Conservation (phyloP, 108 stramenopile genomes). For the Discostella pseudostelligera region DNA sequence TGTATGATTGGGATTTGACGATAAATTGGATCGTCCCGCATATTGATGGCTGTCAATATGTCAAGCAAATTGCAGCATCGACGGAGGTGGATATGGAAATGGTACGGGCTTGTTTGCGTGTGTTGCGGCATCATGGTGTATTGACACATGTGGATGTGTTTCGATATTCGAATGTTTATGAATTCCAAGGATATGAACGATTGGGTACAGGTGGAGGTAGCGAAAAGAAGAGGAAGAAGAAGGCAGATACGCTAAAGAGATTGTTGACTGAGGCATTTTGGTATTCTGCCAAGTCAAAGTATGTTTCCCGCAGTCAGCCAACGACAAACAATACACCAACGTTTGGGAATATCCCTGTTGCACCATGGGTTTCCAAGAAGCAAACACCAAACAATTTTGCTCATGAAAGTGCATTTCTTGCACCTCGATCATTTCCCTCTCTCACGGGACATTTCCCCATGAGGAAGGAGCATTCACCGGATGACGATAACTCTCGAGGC, state of each 20-base stretch:
- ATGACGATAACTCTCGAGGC: constrained; percentile 10
- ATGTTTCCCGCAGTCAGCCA: constrained; percentile 7
- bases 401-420: not conserved
- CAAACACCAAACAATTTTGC: not conserved
- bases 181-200: too few relatives aligned
- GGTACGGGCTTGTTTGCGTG: constrained; percentile 78
- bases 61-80: constrained; percentile 70
- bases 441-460: constrained; percentile 7
- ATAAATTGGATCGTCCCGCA: constrained; percentile 89
- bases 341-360: not conserved
- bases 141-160: constrained; percentile 86
- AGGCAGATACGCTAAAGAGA: constrained; percentile 1
- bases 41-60: constrained; percentile 83
- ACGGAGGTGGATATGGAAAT: constrained; percentile 90
- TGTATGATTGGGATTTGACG: constrained; percentile 88
- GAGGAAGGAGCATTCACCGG: constrained; percentile 18
- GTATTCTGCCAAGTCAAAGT: constrained; percentile 28
- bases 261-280: constrained; percentile 51
- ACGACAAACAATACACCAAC: not conserved
- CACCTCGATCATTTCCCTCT: constrained; percentile 35
- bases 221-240: not conserved
- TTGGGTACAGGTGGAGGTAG: not conserved
- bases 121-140: constrained; percentile 79
- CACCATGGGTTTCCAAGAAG: not conserved
- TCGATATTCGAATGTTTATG: constrained; percentile 88